These are phyloP conservation scores for Neocatenulostroma microsporum DNA, from an alignment of 2,329 filamentous ascomycete species.

Conservation along the genomic window DNA sequence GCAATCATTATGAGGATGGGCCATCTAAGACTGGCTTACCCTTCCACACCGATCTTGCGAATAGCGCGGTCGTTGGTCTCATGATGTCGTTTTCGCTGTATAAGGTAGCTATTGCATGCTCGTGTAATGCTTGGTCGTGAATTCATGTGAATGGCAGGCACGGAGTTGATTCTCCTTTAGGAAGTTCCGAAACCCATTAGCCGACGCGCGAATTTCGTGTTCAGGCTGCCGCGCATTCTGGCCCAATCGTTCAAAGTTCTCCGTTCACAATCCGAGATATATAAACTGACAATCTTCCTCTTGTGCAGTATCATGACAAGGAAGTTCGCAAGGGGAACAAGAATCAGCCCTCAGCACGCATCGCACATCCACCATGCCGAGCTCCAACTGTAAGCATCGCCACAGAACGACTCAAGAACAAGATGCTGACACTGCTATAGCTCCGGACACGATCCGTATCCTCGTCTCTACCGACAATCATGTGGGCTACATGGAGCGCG, in stretches of 20 bases:
- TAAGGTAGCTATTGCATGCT: not conserved
- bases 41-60: slow-evolving; percentile 79
- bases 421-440: slow-evolving; percentile 25
- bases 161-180: slow-evolving; percentile 4
- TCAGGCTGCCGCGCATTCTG: slow-evolving; percentile 9
- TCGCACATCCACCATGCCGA: not conserved
- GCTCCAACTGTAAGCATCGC: not conserved
- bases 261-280: not conserved
- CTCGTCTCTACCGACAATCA: slow-evolving; percentile 94
- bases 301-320: no score
- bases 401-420: no score
- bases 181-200: not conserved
- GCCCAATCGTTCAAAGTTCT: slow-evolving; percentile 5
- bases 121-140: no score
- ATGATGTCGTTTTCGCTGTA: slow-evolving; percentile 10
- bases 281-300: no score
- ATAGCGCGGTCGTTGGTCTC: slow-evolving; percentile 23
- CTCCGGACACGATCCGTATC: slow-evolving; percentile 82
- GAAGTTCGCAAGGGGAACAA: no score
- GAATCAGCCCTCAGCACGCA: no score
- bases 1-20: no score
- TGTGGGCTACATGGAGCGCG: slow-evolving; percentile 92
- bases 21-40: slow-evolving; percentile 48
- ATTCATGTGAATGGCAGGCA: slow-evolving; percentile 1
- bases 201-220: slow-evolving; percentile 6